Percentiles rank a stretch among this genome's conserved stretches.
phyloP scores from a whole-genome alignment of 2,329 filamentous ascomycete species.

The Chrysoporthe deuterocubensis region DNA sequence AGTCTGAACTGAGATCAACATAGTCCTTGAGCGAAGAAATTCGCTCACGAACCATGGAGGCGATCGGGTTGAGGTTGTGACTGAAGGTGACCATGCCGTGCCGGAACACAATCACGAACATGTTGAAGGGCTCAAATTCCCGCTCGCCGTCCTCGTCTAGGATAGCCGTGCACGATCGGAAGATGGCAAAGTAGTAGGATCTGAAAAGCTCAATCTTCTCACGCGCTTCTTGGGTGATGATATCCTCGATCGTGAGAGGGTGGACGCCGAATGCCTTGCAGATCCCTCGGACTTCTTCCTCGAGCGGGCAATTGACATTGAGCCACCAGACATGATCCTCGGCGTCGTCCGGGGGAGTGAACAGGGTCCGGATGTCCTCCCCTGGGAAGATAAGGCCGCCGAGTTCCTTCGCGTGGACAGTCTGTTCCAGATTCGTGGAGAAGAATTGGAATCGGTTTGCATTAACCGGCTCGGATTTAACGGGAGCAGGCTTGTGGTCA shows the following conservation, averaged over 20 bases:
- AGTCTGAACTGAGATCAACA: slow-evolving; percentile 91
- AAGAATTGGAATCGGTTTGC: slow-evolving; percentile 87
- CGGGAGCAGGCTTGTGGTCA: slow-evolving; percentile 34
- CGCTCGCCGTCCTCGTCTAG: slow-evolving; percentile 77
- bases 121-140: slow-evolving; percentile 92
- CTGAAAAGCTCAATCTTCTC: slow-evolving; percentile 99
- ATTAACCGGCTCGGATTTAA: slow-evolving; percentile 36
- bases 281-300: slow-evolving; percentile 84
- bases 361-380: slow-evolving; percentile 87
- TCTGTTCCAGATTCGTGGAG: slow-evolving; percentile 91
- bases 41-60: slow-evolving; percentile 84
- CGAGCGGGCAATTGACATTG: slow-evolving; percentile 87
- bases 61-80: slow-evolving; percentile 85
- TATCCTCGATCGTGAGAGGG: slow-evolving; percentile 94
- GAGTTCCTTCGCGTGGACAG: slow-evolving; percentile 87
- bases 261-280: slow-evolving; percentile 96
- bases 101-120: slow-evolving; percentile 95
- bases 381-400: slow-evolving; percentile 87
- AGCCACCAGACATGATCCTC: slow-evolving; percentile 95
- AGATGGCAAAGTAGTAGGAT: slow-evolving; percentile 97
- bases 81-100: slow-evolving; percentile 96
- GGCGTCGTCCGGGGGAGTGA: slow-evolving; percentile 67
- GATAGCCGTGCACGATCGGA: slow-evolving; percentile 85
- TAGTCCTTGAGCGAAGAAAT: slow-evolving; percentile 95
- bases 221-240: slow-evolving; percentile 90